A percentile compares a stretch with the other conserved stretches of the same genome.
Conservation (phyloP, 768 basidiomycete species). For the Royoungia palumana region DNA sequence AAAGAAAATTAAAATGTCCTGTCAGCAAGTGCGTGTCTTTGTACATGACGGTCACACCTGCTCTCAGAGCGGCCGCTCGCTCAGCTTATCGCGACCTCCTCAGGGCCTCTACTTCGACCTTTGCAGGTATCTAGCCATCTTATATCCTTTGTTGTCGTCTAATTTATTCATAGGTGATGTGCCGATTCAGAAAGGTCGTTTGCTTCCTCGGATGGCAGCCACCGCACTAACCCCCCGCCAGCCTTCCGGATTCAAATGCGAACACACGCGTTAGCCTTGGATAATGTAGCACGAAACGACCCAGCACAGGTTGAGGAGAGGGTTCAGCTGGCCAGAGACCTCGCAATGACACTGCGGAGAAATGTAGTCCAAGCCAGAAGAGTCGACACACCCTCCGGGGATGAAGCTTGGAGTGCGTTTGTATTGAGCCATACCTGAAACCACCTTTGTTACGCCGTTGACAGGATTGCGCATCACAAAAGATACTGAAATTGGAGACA, state of each 20-base stretch:
- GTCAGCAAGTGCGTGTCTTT: neutral
- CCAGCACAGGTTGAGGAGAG: conserved; percentile 49
- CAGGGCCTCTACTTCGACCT: conserved; percentile 64
- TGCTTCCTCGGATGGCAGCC: neutral
- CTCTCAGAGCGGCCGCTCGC: conserved; percentile 62
- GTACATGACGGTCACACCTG: conserved; percentile 51
- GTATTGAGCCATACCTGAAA: neutral
- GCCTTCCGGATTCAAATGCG: conserved; percentile 76
- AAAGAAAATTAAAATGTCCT: neutral
- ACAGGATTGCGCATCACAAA: conserved; percentile 69
- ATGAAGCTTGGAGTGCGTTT: conserved; percentile 58
- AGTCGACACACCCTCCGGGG: conserved; percentile 33
- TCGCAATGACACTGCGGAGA: conserved; percentile 68
- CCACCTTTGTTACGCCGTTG: neutral
- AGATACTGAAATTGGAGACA: conserved; percentile 85
- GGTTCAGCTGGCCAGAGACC: conserved; percentile 59
- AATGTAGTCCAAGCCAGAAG: conserved; percentile 84
- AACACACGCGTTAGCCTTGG: conserved; percentile 44
- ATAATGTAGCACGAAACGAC: conserved; percentile 41
- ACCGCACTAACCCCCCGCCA: conserved; percentile 26
- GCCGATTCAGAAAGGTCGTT: conserved; percentile 47
- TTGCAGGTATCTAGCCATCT: conserved; percentile 45
- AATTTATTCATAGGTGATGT: conserved; percentile 47
- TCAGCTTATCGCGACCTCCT: conserved; percentile 72
- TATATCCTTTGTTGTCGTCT: neutral